A percentile compares a stretch with the other conserved stretches of the same genome.
Conservation (phyloP, 768 basidiomycete genomes). For the Collybia nuda region DNA sequence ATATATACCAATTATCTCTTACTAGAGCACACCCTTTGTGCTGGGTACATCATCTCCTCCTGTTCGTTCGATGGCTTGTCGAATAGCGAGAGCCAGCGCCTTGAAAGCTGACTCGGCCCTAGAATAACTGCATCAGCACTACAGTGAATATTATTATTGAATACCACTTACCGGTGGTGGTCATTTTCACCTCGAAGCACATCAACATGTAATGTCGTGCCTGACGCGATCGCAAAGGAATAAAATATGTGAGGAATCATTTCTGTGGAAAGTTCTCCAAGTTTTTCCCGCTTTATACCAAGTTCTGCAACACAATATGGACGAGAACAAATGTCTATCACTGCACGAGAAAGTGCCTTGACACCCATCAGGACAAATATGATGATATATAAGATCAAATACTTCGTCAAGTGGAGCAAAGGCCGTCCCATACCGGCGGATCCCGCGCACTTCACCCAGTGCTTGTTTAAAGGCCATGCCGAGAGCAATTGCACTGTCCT, state of each 20-base stretch:
- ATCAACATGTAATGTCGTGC: conserved; percentile 92
- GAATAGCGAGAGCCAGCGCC: conserved; percentile 92
- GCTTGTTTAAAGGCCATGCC: conserved; percentile 94
- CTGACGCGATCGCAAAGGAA: conserved; percentile 96
- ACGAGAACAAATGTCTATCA: conserved; percentile 97
- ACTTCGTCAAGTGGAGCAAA: conserved; percentile 98
- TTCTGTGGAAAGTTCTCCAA: conserved; percentile 94
- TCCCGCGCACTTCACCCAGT: conserved; percentile 91
- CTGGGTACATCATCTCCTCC: conserved; percentile 91
- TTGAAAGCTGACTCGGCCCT: conserved; percentile 99
- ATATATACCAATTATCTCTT: neutral
- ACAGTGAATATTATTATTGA: neutral
- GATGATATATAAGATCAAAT: neutral
- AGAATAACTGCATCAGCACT: conserved; percentile 6
- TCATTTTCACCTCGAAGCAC: conserved; percentile 95
- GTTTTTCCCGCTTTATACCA: conserved; percentile 84
- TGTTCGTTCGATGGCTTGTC: conserved; percentile 89
- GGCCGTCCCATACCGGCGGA: conserved; percentile 92
- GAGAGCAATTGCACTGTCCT: conserved; percentile 86
- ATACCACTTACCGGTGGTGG: conserved; percentile 91
- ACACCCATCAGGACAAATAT: conserved; percentile 4
- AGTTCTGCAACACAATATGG: conserved; percentile 95
- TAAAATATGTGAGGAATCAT: conserved; percentile 98
- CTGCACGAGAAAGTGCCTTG: conserved; percentile 91
- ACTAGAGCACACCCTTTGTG: conserved; percentile 88